phyloP scores from a whole-genome alignment of 169 alveolate species.

The Cryptosporidium canis region DNA sequence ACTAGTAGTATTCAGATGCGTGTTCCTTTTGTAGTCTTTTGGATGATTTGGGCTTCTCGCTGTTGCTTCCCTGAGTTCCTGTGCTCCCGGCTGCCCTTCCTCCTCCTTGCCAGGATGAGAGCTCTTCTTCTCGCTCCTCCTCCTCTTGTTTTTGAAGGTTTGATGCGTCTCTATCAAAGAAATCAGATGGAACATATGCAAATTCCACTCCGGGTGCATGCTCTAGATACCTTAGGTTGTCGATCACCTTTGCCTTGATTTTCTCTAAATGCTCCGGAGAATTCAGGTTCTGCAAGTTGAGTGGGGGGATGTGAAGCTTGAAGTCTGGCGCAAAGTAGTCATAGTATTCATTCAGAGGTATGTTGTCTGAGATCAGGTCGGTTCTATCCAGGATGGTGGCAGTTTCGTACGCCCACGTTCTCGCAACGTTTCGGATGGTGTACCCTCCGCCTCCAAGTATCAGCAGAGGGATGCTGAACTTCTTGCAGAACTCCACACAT shows the following conservation, averaged over 20 bases:
- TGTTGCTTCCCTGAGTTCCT: neutral
- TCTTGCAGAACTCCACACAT: slow-evolving; percentile 92
- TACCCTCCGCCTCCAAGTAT: slow-evolving; percentile 99
- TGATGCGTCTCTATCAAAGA: slow-evolving; percentile 80
- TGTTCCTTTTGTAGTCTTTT: slow-evolving; percentile 53
- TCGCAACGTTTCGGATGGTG: slow-evolving; percentile 97
- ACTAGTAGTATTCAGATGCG: slow-evolving; percentile 32
- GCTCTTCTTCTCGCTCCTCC: slow-evolving; percentile 51
- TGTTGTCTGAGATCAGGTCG: slow-evolving; percentile 89
- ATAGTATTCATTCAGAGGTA: slow-evolving; percentile 94
- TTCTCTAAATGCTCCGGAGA: slow-evolving; percentile 93
- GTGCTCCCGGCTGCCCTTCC: slow-evolving; percentile 11
- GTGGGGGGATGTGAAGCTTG: slow-evolving; percentile 92
- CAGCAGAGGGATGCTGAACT: slow-evolving; percentile 92
- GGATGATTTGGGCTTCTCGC: slow-evolving; percentile 15
- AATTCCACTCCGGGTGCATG: slow-evolving; percentile 94
- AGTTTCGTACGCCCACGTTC: slow-evolving; percentile 99
- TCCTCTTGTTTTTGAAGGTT: slow-evolving; percentile 44
- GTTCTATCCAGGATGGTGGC: slow-evolving; percentile 91
- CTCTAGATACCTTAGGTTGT: slow-evolving; percentile 92
- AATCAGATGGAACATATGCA: slow-evolving; percentile 90
- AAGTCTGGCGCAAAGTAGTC: slow-evolving; percentile 97
- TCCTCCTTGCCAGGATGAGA: slow-evolving; percentile 48
- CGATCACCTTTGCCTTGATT: slow-evolving; percentile 89
- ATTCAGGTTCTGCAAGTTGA: slow-evolving; percentile 92